phyloP scores from a whole-genome alignment of 768 basidiomycete species.

The Dentipellis fragilis region DNA sequence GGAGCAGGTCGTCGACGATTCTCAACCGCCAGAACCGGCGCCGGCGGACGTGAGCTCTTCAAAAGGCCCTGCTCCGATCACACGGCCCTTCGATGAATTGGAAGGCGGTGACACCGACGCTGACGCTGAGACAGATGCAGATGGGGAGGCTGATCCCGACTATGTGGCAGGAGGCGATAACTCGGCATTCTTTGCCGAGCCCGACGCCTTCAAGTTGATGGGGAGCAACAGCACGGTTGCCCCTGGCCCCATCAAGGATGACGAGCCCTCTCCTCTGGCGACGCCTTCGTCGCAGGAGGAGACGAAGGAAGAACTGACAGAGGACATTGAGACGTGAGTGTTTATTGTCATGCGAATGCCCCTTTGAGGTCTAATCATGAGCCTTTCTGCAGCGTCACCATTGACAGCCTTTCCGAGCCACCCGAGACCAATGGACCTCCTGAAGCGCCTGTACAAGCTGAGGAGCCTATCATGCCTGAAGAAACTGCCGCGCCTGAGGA shows the following conservation, averaged over 20 bases:
- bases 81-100: too few species aligned
- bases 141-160: conserved; percentile 14
- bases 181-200: not conserved
- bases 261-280: not conserved
- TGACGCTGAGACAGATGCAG: conserved; percentile 6
- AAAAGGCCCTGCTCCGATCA: too few species aligned
- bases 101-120: too few species aligned
- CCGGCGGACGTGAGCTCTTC: too few species aligned
- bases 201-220: not conserved
- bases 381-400: not conserved
- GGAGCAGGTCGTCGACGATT: too few species aligned
- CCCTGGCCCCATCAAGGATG: not conserved
- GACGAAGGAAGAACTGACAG: not conserved
- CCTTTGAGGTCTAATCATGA: not conserved
- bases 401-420: too few species aligned
- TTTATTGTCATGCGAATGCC: not conserved
- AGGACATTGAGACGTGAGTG: not conserved
- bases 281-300: not conserved
- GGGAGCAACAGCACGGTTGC: not conserved
- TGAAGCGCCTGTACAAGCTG: too few species aligned
- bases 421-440: too few species aligned
- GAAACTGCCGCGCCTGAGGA: not conserved
- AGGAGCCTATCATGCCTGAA: too few species aligned
- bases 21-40: too few species aligned
- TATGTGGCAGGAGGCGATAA: not conserved